Evolutionary conservation across 139 green algal genomes (phyloP).

Genomic region (Closterium sp.): DNA sequence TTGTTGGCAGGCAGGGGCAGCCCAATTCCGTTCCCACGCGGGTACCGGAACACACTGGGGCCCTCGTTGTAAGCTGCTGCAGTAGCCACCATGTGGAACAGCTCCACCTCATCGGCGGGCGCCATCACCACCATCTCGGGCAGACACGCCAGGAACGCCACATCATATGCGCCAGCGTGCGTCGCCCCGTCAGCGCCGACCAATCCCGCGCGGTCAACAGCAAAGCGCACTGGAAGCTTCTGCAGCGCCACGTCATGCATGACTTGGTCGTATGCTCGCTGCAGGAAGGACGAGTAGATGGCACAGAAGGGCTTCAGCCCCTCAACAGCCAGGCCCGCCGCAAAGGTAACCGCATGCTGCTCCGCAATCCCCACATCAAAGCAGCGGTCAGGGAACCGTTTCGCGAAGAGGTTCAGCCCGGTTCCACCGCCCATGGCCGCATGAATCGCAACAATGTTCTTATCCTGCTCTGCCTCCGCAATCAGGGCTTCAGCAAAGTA

Average conservation of each 20-base stretch:
- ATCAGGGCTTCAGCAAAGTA: conserved; percentile 96
- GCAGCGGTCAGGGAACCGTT: conserved; percentile 67
- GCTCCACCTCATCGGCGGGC: conserved; percentile 76
- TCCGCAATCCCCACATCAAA: conserved; percentile 99
- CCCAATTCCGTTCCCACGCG: conserved; percentile 91
- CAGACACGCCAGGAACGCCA: conserved; percentile 72
- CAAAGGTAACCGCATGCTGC: conserved; percentile 97
- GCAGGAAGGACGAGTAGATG: conserved; percentile 98
- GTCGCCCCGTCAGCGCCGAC: conserved; percentile 97
- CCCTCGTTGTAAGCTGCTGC: conserved; percentile 83
- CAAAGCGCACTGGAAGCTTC: conserved; percentile 97
- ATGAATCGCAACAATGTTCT: conserved; percentile 88
- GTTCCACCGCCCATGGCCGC: conserved; percentile 98
- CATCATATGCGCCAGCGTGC: conserved; percentile 72
- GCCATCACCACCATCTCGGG: conserved; percentile 98
- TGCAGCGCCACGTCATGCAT: conserved; percentile 97
- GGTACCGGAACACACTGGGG: conserved; percentile 91
- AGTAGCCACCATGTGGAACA: conserved; percentile 81
- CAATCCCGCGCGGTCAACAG: conserved; percentile 95
- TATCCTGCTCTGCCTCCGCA: conserved; percentile 89
- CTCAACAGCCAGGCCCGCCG: conserved; percentile 90
- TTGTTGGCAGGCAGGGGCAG: conserved; percentile 76
- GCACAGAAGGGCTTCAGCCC: conserved; percentile 89
- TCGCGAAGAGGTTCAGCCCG: conserved; percentile 78
- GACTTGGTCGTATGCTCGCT: conserved; percentile 91